Evolutionary conservation across 805 yeast genomes (phyloP), one percentile per base, ranked within the genome.

Genomic region (Allodekkera sacchari): DNA sequence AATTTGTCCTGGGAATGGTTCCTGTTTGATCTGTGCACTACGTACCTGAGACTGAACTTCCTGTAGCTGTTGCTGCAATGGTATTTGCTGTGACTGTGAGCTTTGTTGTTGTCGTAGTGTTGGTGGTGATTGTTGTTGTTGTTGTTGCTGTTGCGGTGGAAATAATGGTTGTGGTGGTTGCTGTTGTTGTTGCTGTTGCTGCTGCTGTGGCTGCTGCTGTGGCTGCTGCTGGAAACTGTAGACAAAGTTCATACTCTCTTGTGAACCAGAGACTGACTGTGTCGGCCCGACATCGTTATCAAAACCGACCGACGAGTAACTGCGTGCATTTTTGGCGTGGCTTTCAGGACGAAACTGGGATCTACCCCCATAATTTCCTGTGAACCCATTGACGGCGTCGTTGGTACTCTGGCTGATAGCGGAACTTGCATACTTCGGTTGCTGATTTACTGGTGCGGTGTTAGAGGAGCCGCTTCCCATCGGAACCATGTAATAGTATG

Each of bases 401-500:
- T 20, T 6, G 22, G 22, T 12, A 19, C 27, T 15, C 13, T 23
- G 19, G 27, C 28, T 17, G 26, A n/a, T 18, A 28, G 20, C 11
- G 22, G 31, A 9, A 26, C 13, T 10, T 12, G 18, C 30, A 27
- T 27, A 16, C 16, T n/a, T n/a, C n/a, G n/a, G n/a, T n/a, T n/a
- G n/a, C n/a, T n/a, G n/a, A n/a, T n/a, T n/a, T n/a, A n/a, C n/a
- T n/a, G n/a, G n/a, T n/a, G 32, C 27, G 8, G 32, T 14, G 12
- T 15, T 22, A 18, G 31, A 18, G 13, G 11, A n/a, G 18, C 16
- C 16, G 15, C 25, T 20, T 13, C 17, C 23, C 30, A 27, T 27
- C 13, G 30, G 18, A 21, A 27, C 36, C 30, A 34, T 21, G 12
- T 36, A 36, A 22, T 36, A 41, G 28, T 39, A 37, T n/a, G 39